Evolutionary conservation across 345 rosid genomes (phyloP).

Genomic region (Salix caprea): DNA sequence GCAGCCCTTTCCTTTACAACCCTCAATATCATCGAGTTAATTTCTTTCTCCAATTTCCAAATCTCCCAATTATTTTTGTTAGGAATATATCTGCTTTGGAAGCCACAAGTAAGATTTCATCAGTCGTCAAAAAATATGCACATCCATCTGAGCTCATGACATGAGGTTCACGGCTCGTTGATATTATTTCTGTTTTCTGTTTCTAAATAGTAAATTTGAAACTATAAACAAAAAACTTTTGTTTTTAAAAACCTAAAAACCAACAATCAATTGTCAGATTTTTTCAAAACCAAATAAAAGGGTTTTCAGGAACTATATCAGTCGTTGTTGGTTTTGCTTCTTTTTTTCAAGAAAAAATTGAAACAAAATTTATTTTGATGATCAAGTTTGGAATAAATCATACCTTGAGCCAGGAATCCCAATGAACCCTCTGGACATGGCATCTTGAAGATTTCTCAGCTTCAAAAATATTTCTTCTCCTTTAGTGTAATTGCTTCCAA

Average conservation of each 20-base stretch:
- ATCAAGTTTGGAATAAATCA: neutral
- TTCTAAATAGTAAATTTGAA: no score
- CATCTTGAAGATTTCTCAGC: conserved; percentile 18
- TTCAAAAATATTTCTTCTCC: conserved; percentile 26
- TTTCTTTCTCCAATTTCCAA: conserved; percentile 27
- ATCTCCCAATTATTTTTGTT: conserved; percentile 16
- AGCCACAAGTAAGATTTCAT: neutral
- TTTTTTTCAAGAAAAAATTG: no score
- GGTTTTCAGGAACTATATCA: no score
- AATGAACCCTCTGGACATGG: conserved; percentile 9
- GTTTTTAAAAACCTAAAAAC: no score
- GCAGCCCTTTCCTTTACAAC: conserved; percentile 20
- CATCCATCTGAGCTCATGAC: neutral
- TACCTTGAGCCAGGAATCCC: conserved; percentile 23
- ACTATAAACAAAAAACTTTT: no score
- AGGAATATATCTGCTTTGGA: conserved; percentile 9
- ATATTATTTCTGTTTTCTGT: no score
- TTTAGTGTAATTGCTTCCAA: conserved; percentile 21
- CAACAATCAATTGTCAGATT: no score
- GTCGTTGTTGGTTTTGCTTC: no score
- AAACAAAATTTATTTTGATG: neutral
- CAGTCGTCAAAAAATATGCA: neutral
- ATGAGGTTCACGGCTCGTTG: no score
- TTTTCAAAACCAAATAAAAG: no score
- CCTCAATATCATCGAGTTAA: conserved; percentile 12